Percentiles rank a stretch among this genome's conserved stretches.
Evolutionary conservation across 2,329 filamentous ascomycete genomes (phyloP).

Genomic region (Colletotrichum sp.): DNA sequence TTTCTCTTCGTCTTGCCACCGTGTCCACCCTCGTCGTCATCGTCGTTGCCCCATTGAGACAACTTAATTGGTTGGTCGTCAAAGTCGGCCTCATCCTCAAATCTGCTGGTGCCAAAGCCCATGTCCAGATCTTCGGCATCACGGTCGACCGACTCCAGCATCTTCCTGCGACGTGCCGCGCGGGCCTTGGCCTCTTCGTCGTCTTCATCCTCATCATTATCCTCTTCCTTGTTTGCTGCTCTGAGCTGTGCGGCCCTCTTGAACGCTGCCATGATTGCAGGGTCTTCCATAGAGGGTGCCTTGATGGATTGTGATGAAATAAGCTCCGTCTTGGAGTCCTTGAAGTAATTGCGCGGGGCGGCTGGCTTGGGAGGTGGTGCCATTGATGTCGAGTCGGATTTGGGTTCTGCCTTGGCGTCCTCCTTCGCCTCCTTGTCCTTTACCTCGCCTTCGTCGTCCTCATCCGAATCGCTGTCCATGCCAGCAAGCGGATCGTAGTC

Average conservation of each 20-base stretch:
- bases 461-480: conserved; percentile 50
- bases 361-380: conserved; percentile 50
- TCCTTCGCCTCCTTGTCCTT: conserved; percentile 28
- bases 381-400: conserved; percentile 39
- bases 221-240: conserved; percentile 34
- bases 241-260: conserved; percentile 79
- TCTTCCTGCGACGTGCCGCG: conserved; percentile 73
- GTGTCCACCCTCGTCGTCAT: conserved; percentile 50
- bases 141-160: conserved; percentile 76
- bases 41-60: conserved; percentile 64
- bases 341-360: conserved; percentile 65
- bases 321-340: conserved; percentile 60
- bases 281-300: conserved; percentile 69
- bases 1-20: conserved; percentile 66
- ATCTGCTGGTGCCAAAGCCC: conserved; percentile 88
- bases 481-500: conserved; percentile 73
- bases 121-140: conserved; percentile 93
- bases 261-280: conserved; percentile 81
- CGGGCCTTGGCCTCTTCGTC: conserved; percentile 57
- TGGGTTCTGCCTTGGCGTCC: conserved; percentile 20
- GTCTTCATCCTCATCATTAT: conserved; percentile 43
- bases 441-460: conserved; percentile 44
- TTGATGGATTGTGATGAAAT: conserved; percentile 57
- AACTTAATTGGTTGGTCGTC: conserved; percentile 73
- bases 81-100: conserved; percentile 87